Evolutionary conservation across 139 green algal species (phyloP).

Genomic region (Coccomyxa sp.): DNA sequence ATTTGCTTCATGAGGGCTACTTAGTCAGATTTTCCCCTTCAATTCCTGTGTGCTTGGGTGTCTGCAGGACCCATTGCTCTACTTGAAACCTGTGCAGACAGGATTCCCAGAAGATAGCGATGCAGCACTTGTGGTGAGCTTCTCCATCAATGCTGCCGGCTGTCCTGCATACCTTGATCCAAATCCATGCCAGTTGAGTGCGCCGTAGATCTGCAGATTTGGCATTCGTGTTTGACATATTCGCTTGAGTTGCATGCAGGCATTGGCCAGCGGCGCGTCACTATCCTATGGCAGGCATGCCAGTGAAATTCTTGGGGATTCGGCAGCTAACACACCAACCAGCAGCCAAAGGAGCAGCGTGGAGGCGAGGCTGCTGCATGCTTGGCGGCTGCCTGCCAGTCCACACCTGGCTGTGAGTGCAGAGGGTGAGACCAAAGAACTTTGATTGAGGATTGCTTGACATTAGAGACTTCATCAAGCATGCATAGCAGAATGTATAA

Average conservation of each 20-base stretch:
- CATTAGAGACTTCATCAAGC: too few relatives aligned
- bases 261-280: too few relatives aligned
- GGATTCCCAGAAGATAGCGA: constrained; percentile 86
- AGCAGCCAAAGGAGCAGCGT: not conserved
- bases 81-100: constrained; percentile 96
- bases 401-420: constrained; percentile 68
- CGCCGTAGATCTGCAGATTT: too few relatives aligned
- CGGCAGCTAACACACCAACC: too few relatives aligned
- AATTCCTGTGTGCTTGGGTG: not conserved
- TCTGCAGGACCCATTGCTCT: constrained; percentile 61
- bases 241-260: too few relatives aligned
- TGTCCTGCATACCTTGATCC: too few relatives aligned
- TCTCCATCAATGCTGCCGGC: not conserved
- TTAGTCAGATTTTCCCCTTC: not conserved
- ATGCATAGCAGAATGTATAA: too few relatives aligned
- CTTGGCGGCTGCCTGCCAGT: constrained; percentile 66
- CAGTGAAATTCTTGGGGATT: too few relatives aligned
- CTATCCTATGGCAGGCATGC: too few relatives aligned
- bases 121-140: constrained; percentile 58
- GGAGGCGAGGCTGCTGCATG: constrained; percentile 32
- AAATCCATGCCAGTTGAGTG: too few relatives aligned
- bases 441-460: too few relatives aligned
- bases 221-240: too few relatives aligned
- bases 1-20: constrained; percentile 12
- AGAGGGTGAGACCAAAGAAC: constrained; percentile 41